A percentile compares a stretch with the other conserved stretches of the same genome.
These are phyloP conservation scores for Quercus wislizeni DNA, from an alignment of 306 rosid genomes.

Conservation along the genomic window DNA sequence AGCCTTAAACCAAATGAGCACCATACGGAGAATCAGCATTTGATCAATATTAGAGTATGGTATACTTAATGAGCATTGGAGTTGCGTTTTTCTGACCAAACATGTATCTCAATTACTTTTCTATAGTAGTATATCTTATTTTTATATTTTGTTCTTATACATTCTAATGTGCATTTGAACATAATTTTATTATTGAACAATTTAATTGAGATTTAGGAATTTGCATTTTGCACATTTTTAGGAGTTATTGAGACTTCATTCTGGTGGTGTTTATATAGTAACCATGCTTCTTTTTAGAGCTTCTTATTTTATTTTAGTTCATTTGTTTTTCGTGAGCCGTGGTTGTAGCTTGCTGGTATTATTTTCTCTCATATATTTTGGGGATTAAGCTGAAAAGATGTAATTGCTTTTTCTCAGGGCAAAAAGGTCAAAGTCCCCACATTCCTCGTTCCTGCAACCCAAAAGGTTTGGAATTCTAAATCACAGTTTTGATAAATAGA, in stretches of 20 bases:
- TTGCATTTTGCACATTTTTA: neutral
- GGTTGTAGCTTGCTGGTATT: neutral
- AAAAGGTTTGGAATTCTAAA: conserved; percentile 59
- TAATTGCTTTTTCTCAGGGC: conserved; percentile 55
- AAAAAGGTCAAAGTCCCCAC: conserved; percentile 95
- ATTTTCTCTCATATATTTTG: conserved; percentile 1
- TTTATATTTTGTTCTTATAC: neutral
- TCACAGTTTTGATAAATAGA: neutral
- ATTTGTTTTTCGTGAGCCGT: neutral
- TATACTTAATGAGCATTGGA: neutral
- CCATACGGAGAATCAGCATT: no score
- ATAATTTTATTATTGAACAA: neutral
- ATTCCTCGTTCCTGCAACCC: conserved; percentile 98
- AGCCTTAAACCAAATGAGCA: no score
- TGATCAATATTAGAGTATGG: no score
- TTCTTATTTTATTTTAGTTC: neutral
- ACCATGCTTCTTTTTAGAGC: neutral
- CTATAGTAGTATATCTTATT: neutral
- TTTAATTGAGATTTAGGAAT: neutral
- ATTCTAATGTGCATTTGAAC: neutral
- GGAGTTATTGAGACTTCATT: neutral
- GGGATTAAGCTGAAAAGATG: neutral
- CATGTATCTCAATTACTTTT: neutral
- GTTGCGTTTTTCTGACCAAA: neutral
- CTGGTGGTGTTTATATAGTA: neutral